These are phyloP conservation scores for Trametes villosa DNA, from an alignment of 768 basidiomycete species.

Conservation along the genomic window DNA sequence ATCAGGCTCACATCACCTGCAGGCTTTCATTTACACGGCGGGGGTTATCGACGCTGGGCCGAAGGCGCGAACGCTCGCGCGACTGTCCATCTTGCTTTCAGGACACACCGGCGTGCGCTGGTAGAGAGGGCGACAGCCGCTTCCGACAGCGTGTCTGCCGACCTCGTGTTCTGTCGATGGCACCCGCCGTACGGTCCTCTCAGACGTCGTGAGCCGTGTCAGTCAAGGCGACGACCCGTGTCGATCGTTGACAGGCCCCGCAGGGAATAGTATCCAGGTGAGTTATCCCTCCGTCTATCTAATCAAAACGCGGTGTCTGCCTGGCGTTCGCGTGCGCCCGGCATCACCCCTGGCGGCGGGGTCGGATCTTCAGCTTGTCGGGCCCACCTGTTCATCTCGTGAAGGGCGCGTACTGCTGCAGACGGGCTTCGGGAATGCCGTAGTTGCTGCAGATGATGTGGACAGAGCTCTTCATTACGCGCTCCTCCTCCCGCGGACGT, in stretches of 20 bases:
- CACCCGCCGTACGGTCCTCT: constrained; percentile 5
- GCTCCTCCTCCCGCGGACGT: constrained; percentile 1
- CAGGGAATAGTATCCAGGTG: not conserved
- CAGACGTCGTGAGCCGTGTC: not conserved
- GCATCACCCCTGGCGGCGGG: not conserved
- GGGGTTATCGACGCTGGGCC: constrained; percentile 11
- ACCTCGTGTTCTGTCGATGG: constrained; percentile 14
- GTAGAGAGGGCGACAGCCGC: constrained; percentile 20
- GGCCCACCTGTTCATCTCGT: not conserved
- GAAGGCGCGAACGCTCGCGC: constrained; percentile 18
- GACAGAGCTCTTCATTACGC: constrained; percentile 1
- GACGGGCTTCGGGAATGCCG: constrained; percentile 3
- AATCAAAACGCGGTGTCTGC: not conserved
- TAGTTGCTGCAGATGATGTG: not conserved
- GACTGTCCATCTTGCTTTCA: constrained; percentile 11
- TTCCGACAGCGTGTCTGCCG: not conserved
- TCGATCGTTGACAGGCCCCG: not conserved
- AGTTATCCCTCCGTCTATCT: not conserved
- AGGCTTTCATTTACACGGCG: constrained; percentile 21
- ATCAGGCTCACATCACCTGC: constrained; percentile 22
- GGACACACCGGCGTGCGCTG: constrained; percentile 16
- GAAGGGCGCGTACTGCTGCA: not conserved
- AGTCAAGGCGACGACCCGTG: not conserved
- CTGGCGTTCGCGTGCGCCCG: not conserved
- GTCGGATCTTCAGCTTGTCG: constrained; percentile 7